Evolutionary conservation across 768 basidiomycete genomes (phyloP).

Genomic region (Hypsizygus marmoreus): DNA sequence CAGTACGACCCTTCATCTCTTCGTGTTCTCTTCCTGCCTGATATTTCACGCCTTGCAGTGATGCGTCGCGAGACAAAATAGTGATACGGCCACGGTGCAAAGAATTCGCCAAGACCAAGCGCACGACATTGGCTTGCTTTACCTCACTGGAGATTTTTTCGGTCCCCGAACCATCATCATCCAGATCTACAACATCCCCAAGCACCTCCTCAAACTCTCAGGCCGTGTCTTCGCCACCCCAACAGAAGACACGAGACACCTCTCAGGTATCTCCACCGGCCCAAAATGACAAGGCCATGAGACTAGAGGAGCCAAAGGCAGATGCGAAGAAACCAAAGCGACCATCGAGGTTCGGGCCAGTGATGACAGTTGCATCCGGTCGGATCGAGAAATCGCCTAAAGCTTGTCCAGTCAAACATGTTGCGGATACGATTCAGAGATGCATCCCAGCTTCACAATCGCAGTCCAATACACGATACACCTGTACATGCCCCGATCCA

Average conservation of each 20-base stretch:
- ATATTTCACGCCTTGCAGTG: not conserved
- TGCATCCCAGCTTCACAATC: no score
- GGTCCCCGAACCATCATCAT: not conserved
- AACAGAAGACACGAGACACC: not conserved
- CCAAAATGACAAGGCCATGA: no score
- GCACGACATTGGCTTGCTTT: conserved; percentile 11
- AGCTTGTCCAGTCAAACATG: not conserved
- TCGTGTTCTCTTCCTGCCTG: not conserved
- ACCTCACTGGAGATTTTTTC: not conserved
- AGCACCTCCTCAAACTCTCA: no score
- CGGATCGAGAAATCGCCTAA: conserved; percentile 1
- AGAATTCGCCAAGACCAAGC: conserved; percentile 6
- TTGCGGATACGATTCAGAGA: not conserved
- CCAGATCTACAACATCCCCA: not conserved
- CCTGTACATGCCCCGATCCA: conserved; percentile 7
- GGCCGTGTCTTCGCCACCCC: not conserved
- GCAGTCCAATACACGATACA: not conserved
- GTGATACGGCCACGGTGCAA: conserved; percentile 15
- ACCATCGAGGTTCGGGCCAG: not conserved
- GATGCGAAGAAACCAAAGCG: not conserved
- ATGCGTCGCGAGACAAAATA: conserved; percentile 11
- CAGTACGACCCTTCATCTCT: not conserved
- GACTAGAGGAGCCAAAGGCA: no score
- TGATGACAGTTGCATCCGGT: not conserved
- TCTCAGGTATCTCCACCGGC: no score